Base-by-base conservation (phyloP, 768 basidiomycete genomes). In the Macrolepiota fuliginosa region DNA sequence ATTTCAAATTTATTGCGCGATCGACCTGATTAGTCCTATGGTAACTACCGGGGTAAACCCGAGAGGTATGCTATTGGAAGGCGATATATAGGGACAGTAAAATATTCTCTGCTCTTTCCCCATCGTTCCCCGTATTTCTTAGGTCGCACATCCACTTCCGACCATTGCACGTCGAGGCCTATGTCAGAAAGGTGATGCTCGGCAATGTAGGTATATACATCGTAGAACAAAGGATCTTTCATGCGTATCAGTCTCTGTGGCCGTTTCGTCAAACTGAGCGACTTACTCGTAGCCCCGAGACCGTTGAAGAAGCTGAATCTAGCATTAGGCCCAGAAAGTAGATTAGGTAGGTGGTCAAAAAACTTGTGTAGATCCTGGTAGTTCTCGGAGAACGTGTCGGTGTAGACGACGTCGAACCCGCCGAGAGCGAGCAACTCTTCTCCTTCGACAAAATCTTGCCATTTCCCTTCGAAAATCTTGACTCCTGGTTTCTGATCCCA, bases 241-340 rank as follows among this genome's bases (percentile, higher is more conserved):
- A 63, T 17, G 66, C 58, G 39, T 19, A 17, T 57, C 19, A 56
- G 40, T 49, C 29, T 62, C 46, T 1, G 45, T 51, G 29, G 29
- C 29, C 29, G 29, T 57, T 35, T 54, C 49, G 22, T 5, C 37
- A 17, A 42, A 63, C 39, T 58, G 36, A 53, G n/a, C 22, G 24
- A 76, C 89, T 71, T 69, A 91, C 93, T 94, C 7, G 94, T 98
- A 32, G 96, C 96, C 15, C 93, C 97, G 9, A 99, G 83, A 12
- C 97, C 97, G 69, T 99, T 94, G 82, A 98, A 99, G 76, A 98
- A 99, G 63, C 94, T 90, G 71, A 96, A 92, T 15, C 86, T 80
- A n/a, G 90, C 89, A 13, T 86, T 79, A n/a, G 86, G 82, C 13
- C 87, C 86, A 22, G 81, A 80, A 15, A 98, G 78, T 4, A 99